Conservation (phyloP, 2,329 filamentous ascomycete genomes). For the Bipolaris bicolor region DNA sequence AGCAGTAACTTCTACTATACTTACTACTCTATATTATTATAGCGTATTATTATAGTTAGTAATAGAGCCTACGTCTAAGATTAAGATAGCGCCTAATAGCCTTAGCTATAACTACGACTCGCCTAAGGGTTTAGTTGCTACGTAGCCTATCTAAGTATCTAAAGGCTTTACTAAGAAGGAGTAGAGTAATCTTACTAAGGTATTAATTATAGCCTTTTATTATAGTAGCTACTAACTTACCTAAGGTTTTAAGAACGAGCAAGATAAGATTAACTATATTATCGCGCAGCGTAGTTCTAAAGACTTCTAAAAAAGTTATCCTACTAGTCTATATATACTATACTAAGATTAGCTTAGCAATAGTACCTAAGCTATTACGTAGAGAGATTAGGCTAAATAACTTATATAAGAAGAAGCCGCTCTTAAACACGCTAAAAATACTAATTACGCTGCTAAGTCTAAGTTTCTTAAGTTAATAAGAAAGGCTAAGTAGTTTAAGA, state of each 20-base stretch:
- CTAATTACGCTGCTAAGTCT: not conserved
- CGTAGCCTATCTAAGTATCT: not conserved
- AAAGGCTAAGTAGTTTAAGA: not conserved
- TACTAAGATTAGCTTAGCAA: not conserved
- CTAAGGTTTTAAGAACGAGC: not conserved
- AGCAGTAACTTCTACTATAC: not conserved
- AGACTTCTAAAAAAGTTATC: not conserved
- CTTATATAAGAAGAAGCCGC: not conserved
- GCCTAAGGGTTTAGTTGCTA: not conserved
- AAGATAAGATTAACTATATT: not conserved
- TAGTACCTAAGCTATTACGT: not conserved
- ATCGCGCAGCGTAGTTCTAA: not conserved
- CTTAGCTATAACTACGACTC: too few relatives aligned
- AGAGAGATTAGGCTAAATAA: not conserved
- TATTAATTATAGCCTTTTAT: not conserved
- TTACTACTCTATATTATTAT: not conserved
- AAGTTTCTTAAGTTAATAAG: not conserved
- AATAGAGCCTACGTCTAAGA: not conserved
- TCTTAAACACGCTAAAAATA: not conserved
- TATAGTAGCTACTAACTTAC: not conserved
- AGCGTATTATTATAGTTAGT: not conserved
- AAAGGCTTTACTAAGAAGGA: not conserved
- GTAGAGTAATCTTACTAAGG: not conserved
- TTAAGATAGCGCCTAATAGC: not conserved
- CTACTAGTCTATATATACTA: not conserved